These are phyloP conservation scores for Hypoxylon lienhwacheense DNA, from an alignment of 495 filamentous ascomycete species.

Conservation along the genomic window DNA sequence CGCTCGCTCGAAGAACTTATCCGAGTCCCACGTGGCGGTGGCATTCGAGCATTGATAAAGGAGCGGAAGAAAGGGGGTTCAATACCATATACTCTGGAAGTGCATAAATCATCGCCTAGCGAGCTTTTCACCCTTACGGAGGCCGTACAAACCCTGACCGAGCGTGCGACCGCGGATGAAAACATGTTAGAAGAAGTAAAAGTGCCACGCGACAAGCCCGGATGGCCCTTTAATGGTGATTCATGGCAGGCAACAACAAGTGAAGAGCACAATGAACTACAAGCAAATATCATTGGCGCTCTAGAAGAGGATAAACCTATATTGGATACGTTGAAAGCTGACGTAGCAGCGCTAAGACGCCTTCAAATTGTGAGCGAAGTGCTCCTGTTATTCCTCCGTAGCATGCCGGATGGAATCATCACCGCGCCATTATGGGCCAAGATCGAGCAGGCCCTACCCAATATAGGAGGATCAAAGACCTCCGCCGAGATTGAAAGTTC, in stretches of 20 bases:
- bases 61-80: slow-evolving; percentile 38
- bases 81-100: slow-evolving; percentile 50
- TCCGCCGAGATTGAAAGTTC: slow-evolving; percentile 59
- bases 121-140: slow-evolving; percentile 90
- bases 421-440: slow-evolving; percentile 66
- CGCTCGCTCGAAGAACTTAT: slow-evolving; percentile 82
- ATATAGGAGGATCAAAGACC: slow-evolving; percentile 37
- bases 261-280: slow-evolving; percentile 32
- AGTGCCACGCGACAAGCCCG: slow-evolving; percentile 55
- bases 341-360: slow-evolving; percentile 61
- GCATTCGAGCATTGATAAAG: slow-evolving; percentile 54
- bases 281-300: slow-evolving; percentile 59
- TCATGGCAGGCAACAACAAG: slow-evolving; percentile 40
- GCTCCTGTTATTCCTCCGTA: slow-evolving; percentile 69
- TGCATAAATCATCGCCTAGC: slow-evolving; percentile 60
- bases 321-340: slow-evolving; percentile 58
- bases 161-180: slow-evolving; percentile 78
- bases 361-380: slow-evolving; percentile 70
- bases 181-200: slow-evolving; percentile 72
- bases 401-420: slow-evolving; percentile 75
- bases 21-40: slow-evolving; percentile 74
- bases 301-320: slow-evolving; percentile 68
- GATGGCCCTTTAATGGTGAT: slow-evolving; percentile 74
- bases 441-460: slow-evolving; percentile 64
- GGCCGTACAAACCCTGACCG: slow-evolving; percentile 71